phyloP scores from a whole-genome alignment of 768 basidiomycete species.

The Russula ochroleuca region DNA sequence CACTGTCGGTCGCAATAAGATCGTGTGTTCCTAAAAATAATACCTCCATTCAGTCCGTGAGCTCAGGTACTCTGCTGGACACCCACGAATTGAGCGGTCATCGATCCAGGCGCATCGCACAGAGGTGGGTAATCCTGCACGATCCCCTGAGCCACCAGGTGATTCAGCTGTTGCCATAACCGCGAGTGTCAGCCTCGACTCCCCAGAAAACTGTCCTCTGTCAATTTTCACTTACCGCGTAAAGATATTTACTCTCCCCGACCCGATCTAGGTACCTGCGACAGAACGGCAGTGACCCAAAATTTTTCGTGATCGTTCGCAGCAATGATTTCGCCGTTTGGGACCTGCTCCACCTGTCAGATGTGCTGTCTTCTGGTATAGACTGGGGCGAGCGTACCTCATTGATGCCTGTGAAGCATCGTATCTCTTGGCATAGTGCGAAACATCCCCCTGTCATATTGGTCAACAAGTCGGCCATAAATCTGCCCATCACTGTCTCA shows the following conservation, averaged over 20 bases:
- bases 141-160: constrained; percentile 82
- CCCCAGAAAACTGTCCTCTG: neutral
- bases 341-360: constrained; percentile 44
- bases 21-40: constrained; percentile 69
- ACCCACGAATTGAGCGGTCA: constrained; percentile 91
- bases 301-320: constrained; percentile 84
- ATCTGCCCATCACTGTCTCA: constrained; percentile 34
- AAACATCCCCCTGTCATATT: constrained; percentile 71
- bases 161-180: constrained; percentile 60
- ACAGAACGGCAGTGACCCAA: constrained; percentile 94
- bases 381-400: constrained; percentile 43
- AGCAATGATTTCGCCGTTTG: constrained; percentile 82
- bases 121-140: constrained; percentile 93
- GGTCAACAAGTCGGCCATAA: neutral
- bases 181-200: constrained; percentile 1
- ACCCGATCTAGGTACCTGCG: constrained; percentile 88
- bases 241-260: constrained; percentile 88
- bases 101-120: constrained; percentile 75
- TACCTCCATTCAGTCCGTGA: neutral
- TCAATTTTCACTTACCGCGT: constrained; percentile 52
- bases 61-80: neutral
- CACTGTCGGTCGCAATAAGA: constrained; percentile 75
- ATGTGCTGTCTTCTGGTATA: constrained; percentile 6
- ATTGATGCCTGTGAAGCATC: constrained; percentile 71
- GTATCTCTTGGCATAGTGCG: constrained; percentile 79